These are phyloP conservation scores for Tricholoma bakamatsutake DNA, from an alignment of 768 basidiomycete species.

Conservation along the genomic window DNA sequence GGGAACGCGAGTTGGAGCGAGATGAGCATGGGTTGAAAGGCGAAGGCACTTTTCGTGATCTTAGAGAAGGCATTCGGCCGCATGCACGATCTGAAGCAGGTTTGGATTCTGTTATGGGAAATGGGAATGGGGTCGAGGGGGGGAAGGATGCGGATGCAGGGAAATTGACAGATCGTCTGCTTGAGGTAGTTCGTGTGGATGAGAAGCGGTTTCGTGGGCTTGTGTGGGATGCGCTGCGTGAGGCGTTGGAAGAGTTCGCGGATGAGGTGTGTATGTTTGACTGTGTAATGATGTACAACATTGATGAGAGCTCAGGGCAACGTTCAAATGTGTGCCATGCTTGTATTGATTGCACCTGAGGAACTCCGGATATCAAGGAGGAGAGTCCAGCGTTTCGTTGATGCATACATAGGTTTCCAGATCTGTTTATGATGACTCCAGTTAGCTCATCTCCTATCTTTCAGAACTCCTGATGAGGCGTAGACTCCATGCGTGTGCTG, in stretches of 20 bases:
- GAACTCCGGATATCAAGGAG: conserved; percentile 47
- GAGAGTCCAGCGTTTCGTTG: conserved; percentile 49
- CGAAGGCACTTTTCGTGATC: conserved; percentile 24
- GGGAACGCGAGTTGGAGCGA: conserved; percentile 28
- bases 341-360: conserved; percentile 52
- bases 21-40: conserved; percentile 14
- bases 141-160: conserved; percentile 11
- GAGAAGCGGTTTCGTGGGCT: conserved; percentile 47
- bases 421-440: neutral
- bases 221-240: conserved; percentile 50
- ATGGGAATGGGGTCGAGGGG: neutral
- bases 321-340: conserved; percentile 73
- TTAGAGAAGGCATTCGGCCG: conserved; percentile 7
- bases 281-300: neutral
- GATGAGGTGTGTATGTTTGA: conserved; percentile 41
- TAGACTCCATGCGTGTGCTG: conserved; percentile 59
- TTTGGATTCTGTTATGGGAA: conserved; percentile 15
- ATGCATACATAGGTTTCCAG: conserved; percentile 63
- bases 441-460: neutral
- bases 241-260: conserved; percentile 54
- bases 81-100: conserved; percentile 24
- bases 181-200: conserved; percentile 39
- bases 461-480: conserved; percentile 60
- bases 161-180: conserved; percentile 31
- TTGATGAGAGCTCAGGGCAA: conserved; percentile 50